phyloP scores from a whole-genome alignment of 345 rosid genomes.

The Corchorus olitorius region DNA sequence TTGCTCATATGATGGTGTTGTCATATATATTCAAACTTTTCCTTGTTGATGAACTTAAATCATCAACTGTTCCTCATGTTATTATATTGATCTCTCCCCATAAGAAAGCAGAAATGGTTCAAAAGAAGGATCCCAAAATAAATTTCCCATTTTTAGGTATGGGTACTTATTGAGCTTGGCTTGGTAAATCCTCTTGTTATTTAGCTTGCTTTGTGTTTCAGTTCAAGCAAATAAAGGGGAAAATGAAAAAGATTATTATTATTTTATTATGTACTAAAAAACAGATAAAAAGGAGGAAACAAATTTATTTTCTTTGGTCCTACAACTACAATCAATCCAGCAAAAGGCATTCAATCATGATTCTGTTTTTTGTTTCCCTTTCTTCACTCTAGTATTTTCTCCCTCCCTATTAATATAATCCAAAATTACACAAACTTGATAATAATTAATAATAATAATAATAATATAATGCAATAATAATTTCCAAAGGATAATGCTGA shows the following conservation, averaged over 20 bases:
- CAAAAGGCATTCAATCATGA: slow-evolving; percentile 4
- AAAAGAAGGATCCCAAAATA: too few relatives aligned
- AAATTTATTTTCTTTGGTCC: not conserved
- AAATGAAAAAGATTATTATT: too few relatives aligned
- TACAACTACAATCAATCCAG: not conserved
- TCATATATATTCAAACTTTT: not conserved
- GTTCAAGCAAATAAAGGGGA: too few relatives aligned
- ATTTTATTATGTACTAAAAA: not conserved
- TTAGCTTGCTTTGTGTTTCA: too few relatives aligned
- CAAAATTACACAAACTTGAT: not conserved
- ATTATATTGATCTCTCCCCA: too few relatives aligned
- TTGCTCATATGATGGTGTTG: not conserved
- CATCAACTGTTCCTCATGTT: too few relatives aligned
- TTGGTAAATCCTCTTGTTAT: not conserved
- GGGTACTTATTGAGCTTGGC: too few relatives aligned
- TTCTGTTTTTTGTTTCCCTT: not conserved
- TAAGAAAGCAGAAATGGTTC: too few relatives aligned
- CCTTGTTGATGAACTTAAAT: not conserved
- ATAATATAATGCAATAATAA: not conserved
- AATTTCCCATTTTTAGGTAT: too few relatives aligned
- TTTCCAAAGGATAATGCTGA: not conserved
- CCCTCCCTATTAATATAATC: not conserved
- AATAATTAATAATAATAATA: too few relatives aligned
- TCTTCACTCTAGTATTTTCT: not conserved
- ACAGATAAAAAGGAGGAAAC: not conserved